Evolutionary conservation across 441 rosid genomes (phyloP), one percentile per base, ranked within the genome.

Genomic region (Gossypium trilobum): DNA sequence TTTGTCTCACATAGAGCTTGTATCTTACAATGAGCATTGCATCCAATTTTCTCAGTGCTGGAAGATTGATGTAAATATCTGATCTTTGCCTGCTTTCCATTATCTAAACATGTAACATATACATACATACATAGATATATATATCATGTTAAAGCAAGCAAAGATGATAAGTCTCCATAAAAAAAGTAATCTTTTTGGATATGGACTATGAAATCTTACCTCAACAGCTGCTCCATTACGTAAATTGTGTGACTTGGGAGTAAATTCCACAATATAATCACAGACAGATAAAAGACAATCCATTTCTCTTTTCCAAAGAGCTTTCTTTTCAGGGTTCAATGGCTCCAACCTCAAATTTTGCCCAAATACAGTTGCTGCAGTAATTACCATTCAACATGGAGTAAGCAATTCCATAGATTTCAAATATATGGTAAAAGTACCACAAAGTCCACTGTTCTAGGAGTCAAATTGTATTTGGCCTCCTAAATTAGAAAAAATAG

Each of bases 291-390:
- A 81, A 78, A 88, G 89, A 62, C 88, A 83, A 22, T 78, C 79
- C 88, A 88, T 85, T 85, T 85, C 89, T 83, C 92, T 80, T 70
- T 79, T 88, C 89, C 92, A 88, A 82, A 86, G 67, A 10, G 83
- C 74, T 82, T 80, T 86, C 77, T 86, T 85, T 80, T 86, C 87
- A 25, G 81, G 66, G 22, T 85, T 83, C 54, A 86, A 56, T n/a
- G 92, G 92, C 70, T 84, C 92, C 72, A 88, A 77, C 55, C 84
- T 86, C 74, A 85, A 68, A 77, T 81, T 86, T 72, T 86, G 89
- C 19, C 92, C 92, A 71, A 88, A 88, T 8, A 88, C 88, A 5
- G 92, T 86, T 16, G 89, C 89, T 88, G 81, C 78, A 77, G 50
- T 13, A 22, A 33, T 29, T 2, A 68, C 29, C 36, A 59, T 59